Conservation (phyloP, 1,139 yeast genomes). For the Sugiyamaella pinicola region DNA sequence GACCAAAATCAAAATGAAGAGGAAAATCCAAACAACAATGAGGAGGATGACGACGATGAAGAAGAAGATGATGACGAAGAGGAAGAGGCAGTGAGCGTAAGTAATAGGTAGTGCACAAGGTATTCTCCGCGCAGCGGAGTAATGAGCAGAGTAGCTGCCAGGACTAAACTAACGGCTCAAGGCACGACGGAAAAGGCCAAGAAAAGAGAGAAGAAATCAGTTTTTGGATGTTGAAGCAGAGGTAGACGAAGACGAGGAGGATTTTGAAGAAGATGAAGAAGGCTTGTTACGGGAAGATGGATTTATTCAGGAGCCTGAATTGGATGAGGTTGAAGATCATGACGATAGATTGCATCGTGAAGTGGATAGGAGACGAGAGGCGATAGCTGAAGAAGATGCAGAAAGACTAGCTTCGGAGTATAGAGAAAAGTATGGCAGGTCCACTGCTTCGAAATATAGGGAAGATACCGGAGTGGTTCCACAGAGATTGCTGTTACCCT, state of each 20-base stretch:
- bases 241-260: constrained; percentile 98
- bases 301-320: constrained; percentile 46
- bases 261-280: constrained; percentile 90
- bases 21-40: constrained; percentile 26
- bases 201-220: constrained; percentile 75
- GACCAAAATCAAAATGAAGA: constrained; percentile 31
- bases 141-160: constrained; percentile 34
- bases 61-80: constrained; percentile 36
- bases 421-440: constrained; percentile 88
- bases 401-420: constrained; percentile 91
- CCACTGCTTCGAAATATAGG: constrained; percentile 77
- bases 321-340: constrained; percentile 65
- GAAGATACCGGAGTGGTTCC: constrained; percentile 91
- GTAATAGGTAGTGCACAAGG: constrained; percentile 6
- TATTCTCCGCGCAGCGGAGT: too few species aligned
- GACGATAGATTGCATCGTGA: constrained; percentile 84
- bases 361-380: constrained; percentile 86
- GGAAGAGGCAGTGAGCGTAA: constrained; percentile 37
- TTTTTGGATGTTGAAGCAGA: constrained; percentile 99
- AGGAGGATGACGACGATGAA: constrained; percentile 37
- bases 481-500: constrained; percentile 88
- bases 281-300: constrained; percentile 78
- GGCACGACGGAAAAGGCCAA: constrained; percentile 65
- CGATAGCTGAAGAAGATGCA: constrained; percentile 92
- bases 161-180: constrained; percentile 31